phyloP scores from a whole-genome alignment of 176 grass and related monocot species.

The Juncus inflexus region DNA sequence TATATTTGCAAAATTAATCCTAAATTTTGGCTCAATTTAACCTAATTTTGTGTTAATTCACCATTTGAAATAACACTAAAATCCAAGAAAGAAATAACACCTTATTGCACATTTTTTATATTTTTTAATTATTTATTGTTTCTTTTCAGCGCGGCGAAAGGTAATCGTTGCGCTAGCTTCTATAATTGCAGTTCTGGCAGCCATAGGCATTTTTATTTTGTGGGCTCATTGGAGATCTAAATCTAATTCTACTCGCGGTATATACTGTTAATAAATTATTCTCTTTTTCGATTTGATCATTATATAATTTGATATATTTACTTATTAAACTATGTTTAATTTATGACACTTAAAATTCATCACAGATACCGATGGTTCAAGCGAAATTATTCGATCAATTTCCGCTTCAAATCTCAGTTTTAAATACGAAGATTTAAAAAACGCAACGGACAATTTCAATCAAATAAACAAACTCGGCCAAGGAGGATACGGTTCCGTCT shows the following conservation, averaged over 20 bases:
- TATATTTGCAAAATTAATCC: too few species aligned
- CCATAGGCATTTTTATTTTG: slow-evolving; percentile 37
- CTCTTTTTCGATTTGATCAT: background rate
- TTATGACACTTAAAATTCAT: background rate
- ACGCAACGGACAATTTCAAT: slow-evolving; percentile 55
- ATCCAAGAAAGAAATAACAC: background rate
- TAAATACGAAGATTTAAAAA: slow-evolving; percentile 55
- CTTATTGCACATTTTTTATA: background rate
- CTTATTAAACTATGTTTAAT: background rate
- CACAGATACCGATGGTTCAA: slow-evolving; percentile 53
- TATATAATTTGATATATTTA: background rate
- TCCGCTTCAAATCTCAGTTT: slow-evolving; percentile 50
- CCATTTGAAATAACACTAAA: background rate
- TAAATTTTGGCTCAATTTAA: too few species aligned
- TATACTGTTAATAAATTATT: slow-evolving; percentile 2
- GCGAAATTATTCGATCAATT: slow-evolving; percentile 53
- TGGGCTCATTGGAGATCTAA: slow-evolving; percentile 39
- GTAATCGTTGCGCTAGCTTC: slow-evolving; percentile 35
- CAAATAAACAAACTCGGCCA: slow-evolving; percentile 75
- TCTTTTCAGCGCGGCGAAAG: slow-evolving; percentile 39
- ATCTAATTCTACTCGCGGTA: slow-evolving; percentile 41
- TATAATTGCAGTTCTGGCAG: slow-evolving; percentile 24
- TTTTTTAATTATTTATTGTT: background rate
- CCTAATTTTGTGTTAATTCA: too few species aligned
- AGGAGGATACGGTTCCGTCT: slow-evolving; percentile 71